A percentile compares a stretch with the other conserved stretches of the same genome.
These are phyloP conservation scores for Globisporangium apiculatum DNA, from an alignment of 352 stramenopile species.

Conservation along the genomic window DNA sequence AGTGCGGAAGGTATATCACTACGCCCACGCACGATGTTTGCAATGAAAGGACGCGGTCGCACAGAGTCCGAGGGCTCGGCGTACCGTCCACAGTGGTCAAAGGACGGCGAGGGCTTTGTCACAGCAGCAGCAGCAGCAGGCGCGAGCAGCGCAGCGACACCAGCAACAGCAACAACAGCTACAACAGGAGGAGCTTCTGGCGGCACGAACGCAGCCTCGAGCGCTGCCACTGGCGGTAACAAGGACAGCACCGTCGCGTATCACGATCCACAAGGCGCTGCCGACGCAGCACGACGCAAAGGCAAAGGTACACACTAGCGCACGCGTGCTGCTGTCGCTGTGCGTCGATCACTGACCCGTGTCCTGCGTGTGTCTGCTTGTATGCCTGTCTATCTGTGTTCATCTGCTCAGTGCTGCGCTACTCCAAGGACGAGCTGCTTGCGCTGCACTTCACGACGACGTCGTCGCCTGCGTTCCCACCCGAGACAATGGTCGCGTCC, in stretches of 20 bases:
- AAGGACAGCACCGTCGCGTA: slow-evolving; percentile 22
- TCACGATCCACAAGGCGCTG: slow-evolving; percentile 14
- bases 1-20: slow-evolving; percentile 52
- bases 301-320: slow-evolving; percentile 41
- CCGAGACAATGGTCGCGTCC: slow-evolving; percentile 60
- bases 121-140: slow-evolving; percentile 19
- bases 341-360: neutral
- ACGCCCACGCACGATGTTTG: slow-evolving; percentile 84
- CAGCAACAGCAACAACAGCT: slow-evolving; percentile 6
- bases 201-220: neutral
- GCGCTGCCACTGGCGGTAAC: neutral
- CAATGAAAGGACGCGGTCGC: slow-evolving; percentile 73
- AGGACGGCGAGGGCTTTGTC: slow-evolving; percentile 81
- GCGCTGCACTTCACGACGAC: slow-evolving; percentile 57
- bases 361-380: no score
- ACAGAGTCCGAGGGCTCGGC: slow-evolving; percentile 61
- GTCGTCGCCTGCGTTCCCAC: slow-evolving; percentile 39
- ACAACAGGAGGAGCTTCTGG: neutral
- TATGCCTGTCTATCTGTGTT: neutral
- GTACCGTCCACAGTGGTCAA: slow-evolving; percentile 83
- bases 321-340: neutral
- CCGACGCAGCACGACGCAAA: slow-evolving; percentile 41
- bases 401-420: slow-evolving; percentile 44
- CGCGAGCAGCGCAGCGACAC: neutral
- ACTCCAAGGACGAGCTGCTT: slow-evolving; percentile 75